Percentiles rank a stretch among this genome's conserved stretches.
Evolutionary conservation across 805 yeast species (phyloP).

Genomic region (Candida pseudoglaebosa): DNA sequence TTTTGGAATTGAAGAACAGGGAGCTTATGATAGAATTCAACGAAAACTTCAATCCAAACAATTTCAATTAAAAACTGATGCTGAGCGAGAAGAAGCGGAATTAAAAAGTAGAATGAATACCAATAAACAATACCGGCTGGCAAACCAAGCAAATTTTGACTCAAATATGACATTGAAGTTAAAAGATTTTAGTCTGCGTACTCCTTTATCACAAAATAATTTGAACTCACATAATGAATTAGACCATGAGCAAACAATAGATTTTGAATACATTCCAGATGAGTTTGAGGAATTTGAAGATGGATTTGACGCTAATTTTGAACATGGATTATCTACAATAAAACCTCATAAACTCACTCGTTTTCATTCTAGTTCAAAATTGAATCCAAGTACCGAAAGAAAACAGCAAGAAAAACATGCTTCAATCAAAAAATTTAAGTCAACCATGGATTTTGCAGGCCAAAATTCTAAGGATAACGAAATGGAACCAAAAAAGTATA

Average conservation of each 20-base stretch:
- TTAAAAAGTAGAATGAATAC: slow-evolving; percentile 13
- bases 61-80: slow-evolving; percentile 24
- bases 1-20: slow-evolving; percentile 35
- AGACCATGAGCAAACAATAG: slow-evolving; percentile 31
- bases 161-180: slow-evolving; percentile 23
- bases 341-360: slow-evolving; percentile 31
- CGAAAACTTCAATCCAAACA: slow-evolving; percentile 21
- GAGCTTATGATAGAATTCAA: slow-evolving; percentile 27
- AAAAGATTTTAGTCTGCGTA: slow-evolving; percentile 19
- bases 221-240: slow-evolving; percentile 17
- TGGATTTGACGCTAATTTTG: slow-evolving; percentile 22
- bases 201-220: slow-evolving; percentile 9
- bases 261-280: slow-evolving; percentile 34
- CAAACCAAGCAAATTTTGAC: slow-evolving; percentile 9
- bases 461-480: slow-evolving; percentile 8
- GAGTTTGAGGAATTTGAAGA: slow-evolving; percentile 35
- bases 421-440: slow-evolving; percentile 25
- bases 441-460: slow-evolving; percentile 28
- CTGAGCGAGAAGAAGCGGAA: slow-evolving; percentile 33
- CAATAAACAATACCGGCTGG: slow-evolving; percentile 14
- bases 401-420: slow-evolving; percentile 1
- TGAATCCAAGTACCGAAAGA: neutral
- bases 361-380: slow-evolving; percentile 20
- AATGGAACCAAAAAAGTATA: slow-evolving; percentile 24
- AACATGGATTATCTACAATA: slow-evolving; percentile 6